These are phyloP conservation scores for Wallacemonas sp. DNA, from an alignment of 208 protist species.

Conservation along the genomic window DNA sequence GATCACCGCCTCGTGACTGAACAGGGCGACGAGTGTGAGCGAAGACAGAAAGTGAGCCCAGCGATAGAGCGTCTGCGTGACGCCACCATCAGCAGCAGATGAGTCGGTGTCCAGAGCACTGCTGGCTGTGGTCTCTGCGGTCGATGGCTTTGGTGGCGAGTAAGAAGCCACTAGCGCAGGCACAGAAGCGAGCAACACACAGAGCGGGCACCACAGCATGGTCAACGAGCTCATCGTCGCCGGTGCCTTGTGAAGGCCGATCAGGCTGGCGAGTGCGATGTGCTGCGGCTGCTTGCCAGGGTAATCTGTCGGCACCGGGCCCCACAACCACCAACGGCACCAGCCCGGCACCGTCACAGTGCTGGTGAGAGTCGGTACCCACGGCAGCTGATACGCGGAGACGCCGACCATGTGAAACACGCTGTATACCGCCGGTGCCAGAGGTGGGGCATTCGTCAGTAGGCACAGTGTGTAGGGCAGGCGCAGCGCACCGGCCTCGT, in stretches of 20 bases:
- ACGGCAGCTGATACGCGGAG: constrained; percentile 8
- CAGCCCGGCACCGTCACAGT: background rate
- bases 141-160: background rate
- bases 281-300: too few species aligned
- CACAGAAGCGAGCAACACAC: background rate
- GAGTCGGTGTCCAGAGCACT: too few species aligned
- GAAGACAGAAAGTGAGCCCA: constrained; percentile 2
- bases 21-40: background rate
- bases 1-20: background rate
- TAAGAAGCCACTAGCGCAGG: background rate
- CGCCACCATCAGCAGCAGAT: too few species aligned
- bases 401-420: constrained; percentile 1
- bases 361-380: constrained; percentile 9
- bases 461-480: constrained; percentile 1
- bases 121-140: too few species aligned
- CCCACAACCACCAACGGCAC: constrained; percentile 4
- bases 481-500: background rate
- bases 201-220: background rate
- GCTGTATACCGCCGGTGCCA: constrained; percentile 2
- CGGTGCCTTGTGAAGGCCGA: constrained; percentile 5
- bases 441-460: background rate
- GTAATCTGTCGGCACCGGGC: background rate
- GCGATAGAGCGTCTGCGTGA: too few species aligned
- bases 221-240: background rate
- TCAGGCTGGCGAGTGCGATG: background rate